Base-by-base conservation (phyloP, 805 yeast genomes). In the Saccharomycopsis sp. region DNA sequence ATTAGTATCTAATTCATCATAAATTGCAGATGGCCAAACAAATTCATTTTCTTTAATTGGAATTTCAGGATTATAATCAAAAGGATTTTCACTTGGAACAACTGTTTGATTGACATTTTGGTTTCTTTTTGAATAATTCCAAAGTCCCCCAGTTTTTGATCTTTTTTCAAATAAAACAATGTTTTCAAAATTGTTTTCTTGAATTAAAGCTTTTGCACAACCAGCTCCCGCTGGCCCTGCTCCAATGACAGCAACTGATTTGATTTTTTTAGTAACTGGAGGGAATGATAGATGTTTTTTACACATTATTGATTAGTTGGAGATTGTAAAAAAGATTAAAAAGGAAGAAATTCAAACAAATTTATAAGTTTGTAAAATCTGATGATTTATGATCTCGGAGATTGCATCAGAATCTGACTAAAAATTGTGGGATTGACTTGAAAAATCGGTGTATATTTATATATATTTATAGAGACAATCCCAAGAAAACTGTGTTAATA, bases 211-310 rank as follows among this genome's bases (percentile, higher is more conserved):
- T 43, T 76, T 73, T 0, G 83, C 75, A 3, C 72, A 61, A 0
- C 78, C 84, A 17, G 79, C 59, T 0, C 89, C 94, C 33, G 74
- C 67, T 0, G 92, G 88, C 0, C 94, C 94, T 2, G 74, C 87
- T 2, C 94, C 94, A 19, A 84, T 66, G 6, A 84, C 70, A 0
- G 85, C 86, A 3, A 82, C 63, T 25, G 58, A 53, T 37, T 58
- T 56, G 12, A 35, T 35, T 23, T 17, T 13, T 35, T 35, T 35
- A 13, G 20, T 8, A 14, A 15, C 6, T 20, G 28, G n/a, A n/a
- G n/a, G n/a, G n/a, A n/a, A n/a, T n/a, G n/a, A n/a, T n/a, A n/a
- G n/a, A n/a, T n/a, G n/a, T n/a, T n/a, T n/a, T n/a, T n/a, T n/a
- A n/a, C n/a, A n/a, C n/a, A n/a, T n/a, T n/a, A n/a, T n/a, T n/a